These are phyloP conservation scores for Reutealis trisperma DNA, from an alignment of 345 rosid genomes.

Conservation along the genomic window DNA sequence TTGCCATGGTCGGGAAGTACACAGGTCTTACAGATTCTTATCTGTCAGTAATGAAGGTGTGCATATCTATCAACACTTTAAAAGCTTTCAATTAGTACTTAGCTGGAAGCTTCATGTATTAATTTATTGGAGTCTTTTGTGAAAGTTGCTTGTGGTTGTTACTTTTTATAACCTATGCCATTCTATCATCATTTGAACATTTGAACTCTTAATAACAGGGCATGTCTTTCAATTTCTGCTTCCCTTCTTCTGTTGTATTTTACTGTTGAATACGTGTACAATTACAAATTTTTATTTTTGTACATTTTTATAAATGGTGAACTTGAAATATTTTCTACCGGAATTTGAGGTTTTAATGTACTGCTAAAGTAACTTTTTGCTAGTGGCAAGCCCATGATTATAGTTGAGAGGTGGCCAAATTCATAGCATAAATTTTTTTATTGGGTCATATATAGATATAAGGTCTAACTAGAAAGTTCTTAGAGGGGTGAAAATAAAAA, in stretches of 20 bases:
- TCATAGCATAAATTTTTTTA: too few species aligned
- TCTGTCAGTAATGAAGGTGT: slow-evolving; percentile 74
- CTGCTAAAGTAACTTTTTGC: background rate
- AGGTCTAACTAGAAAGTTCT: too few species aligned
- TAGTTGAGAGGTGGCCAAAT: too few species aligned
- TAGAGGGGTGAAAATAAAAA: too few species aligned
- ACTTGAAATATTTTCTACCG: background rate
- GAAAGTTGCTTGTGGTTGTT: background rate
- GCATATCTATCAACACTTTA: background rate
- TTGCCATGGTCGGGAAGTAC: slow-evolving; percentile 86
- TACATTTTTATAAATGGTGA: background rate
- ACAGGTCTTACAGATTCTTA: slow-evolving; percentile 74
- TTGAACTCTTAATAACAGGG: too few species aligned
- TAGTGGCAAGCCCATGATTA: too few species aligned
- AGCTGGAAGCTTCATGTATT: background rate
- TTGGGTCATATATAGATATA: too few species aligned
- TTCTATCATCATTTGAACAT: background rate
- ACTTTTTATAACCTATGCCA: background rate
- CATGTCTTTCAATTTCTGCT: background rate
- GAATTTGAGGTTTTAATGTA: background rate
- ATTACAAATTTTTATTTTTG: background rate
- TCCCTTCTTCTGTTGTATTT: background rate
- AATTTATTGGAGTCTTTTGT: background rate
- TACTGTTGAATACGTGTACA: background rate
- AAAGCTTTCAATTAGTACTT: background rate